Evolutionary conservation across 2,329 filamentous ascomycete species (phyloP).

Genomic region (Pseudogymnoascus sp.): DNA sequence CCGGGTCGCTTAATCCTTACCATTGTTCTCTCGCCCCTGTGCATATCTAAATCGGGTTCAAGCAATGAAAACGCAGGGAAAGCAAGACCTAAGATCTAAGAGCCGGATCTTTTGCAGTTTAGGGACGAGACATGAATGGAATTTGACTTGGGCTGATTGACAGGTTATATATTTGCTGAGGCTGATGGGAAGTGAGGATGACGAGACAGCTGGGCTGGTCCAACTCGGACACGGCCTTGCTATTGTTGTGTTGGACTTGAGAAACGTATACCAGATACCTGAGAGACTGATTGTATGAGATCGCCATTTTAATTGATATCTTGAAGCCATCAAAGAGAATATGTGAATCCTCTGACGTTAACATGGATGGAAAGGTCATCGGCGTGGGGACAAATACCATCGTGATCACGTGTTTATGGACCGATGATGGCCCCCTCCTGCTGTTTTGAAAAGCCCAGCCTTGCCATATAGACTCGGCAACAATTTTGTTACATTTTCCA

Average conservation of each 20-base stretch:
- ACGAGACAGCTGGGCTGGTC: neutral
- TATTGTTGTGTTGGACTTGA: neutral
- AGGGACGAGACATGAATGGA: slow-evolving; percentile 1
- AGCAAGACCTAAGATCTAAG: neutral
- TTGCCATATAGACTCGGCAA: neutral
- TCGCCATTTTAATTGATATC: neutral
- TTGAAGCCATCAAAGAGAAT: neutral
- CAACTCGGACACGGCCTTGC: neutral
- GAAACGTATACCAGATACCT: neutral
- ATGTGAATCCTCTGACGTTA: neutral
- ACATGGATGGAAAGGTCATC: neutral
- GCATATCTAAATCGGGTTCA: neutral
- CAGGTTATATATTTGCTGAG: slow-evolving; percentile 4
- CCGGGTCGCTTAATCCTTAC: slow-evolving; percentile 2
- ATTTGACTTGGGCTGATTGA: neutral
- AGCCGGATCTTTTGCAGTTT: neutral
- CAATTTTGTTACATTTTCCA: neutral
- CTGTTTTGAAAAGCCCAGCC: neutral
- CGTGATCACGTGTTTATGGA: neutral
- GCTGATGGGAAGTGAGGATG: neutral
- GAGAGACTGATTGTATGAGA: neutral
- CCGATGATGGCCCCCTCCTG: neutral
- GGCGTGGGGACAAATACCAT: neutral
- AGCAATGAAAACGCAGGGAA: slow-evolving; percentile 1
- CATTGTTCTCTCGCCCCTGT: slow-evolving; percentile 2